A percentile compares a stretch with the other conserved stretches of the same genome.
Conservation (phyloP, 371 early-diverging fungal genomes). For the Cokeromyces recurvatus region DNA sequence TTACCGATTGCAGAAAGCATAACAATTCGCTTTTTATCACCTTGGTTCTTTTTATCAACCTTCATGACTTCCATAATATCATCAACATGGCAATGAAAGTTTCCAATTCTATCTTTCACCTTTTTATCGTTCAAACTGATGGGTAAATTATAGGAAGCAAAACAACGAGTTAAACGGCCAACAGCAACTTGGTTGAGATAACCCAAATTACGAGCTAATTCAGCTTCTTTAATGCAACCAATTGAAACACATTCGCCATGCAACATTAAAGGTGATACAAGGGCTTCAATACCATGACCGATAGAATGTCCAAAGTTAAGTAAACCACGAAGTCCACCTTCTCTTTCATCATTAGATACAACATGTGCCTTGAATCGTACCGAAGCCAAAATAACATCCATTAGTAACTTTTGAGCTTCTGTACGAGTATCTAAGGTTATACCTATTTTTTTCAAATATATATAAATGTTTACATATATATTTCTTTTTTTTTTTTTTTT, state of each 20-base stretch:
- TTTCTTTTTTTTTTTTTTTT: too few relatives aligned
- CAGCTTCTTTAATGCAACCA: constrained; percentile 94
- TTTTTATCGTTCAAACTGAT: constrained; percentile 77
- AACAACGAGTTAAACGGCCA: constrained; percentile 85
- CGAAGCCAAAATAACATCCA: constrained; percentile 84
- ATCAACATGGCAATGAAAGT: constrained; percentile 67
- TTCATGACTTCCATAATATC: constrained; percentile 86
- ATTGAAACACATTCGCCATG: constrained; percentile 97
- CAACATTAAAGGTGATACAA: constrained; percentile 83
- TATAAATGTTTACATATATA: background rate
- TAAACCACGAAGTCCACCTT: constrained; percentile 90
- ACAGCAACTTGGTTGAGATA: constrained; percentile 83
- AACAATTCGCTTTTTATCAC: constrained; percentile 91
- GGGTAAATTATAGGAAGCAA: constrained; percentile 87
- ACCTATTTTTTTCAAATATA: constrained; percentile 26
- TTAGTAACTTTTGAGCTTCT: constrained; percentile 59
- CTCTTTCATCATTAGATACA: constrained; percentile 94
- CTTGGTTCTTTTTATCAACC: constrained; percentile 96
- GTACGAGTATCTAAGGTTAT: constrained; percentile 62
- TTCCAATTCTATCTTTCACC: constrained; percentile 62
- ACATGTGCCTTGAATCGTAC: constrained; percentile 92
- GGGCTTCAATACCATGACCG: constrained; percentile 96
- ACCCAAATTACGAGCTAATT: constrained; percentile 86
- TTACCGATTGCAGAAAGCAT: constrained; percentile 80
- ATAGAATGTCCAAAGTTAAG: constrained; percentile 97